phyloP scores from a whole-genome alignment of 495 filamentous ascomycete genomes.

The Margaritispora aquatica region DNA sequence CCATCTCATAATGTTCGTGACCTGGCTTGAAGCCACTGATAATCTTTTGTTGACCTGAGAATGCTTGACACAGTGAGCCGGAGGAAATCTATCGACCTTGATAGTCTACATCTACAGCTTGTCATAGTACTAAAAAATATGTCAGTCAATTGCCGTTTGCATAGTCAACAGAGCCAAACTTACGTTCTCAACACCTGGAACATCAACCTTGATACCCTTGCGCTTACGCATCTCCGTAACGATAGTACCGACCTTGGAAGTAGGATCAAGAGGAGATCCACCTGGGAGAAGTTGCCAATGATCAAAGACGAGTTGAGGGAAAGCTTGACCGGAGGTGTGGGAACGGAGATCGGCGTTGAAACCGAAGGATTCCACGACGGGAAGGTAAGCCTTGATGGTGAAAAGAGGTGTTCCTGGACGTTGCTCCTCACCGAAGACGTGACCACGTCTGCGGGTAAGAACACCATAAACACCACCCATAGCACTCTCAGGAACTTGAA shows the following conservation, averaged over 20 bases:
- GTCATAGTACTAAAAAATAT: slow-evolving; percentile 80
- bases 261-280: slow-evolving; percentile 83
- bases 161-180: slow-evolving; percentile 37
- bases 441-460: slow-evolving; percentile 93
- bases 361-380: slow-evolving; percentile 99
- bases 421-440: slow-evolving; percentile 98
- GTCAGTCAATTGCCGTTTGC: slow-evolving; percentile 47
- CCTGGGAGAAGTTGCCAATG: slow-evolving; percentile 95
- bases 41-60: slow-evolving; percentile 4
- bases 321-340: slow-evolving; percentile 91
- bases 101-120: slow-evolving; percentile 67
- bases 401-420: slow-evolving; percentile 97
- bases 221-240: slow-evolving; percentile 91
- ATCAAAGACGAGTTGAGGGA: slow-evolving; percentile 98
- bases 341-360: slow-evolving; percentile 96
- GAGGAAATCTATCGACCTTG: slow-evolving; percentile 21
- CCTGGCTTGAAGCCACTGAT: slow-evolving; percentile 12
- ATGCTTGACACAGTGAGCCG: slow-evolving; percentile 10
- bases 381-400: slow-evolving; percentile 98
- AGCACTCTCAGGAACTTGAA: slow-evolving; percentile 95
- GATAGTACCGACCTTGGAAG: slow-evolving; percentile 78
- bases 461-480: slow-evolving; percentile 99
- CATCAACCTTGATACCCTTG: slow-evolving; percentile 96
- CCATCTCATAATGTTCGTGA: slow-evolving; percentile 19
- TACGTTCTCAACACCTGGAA: slow-evolving; percentile 89